phyloP scores from a whole-genome alignment of 805 yeast species.

The Myxozyma neglecta region DNA sequence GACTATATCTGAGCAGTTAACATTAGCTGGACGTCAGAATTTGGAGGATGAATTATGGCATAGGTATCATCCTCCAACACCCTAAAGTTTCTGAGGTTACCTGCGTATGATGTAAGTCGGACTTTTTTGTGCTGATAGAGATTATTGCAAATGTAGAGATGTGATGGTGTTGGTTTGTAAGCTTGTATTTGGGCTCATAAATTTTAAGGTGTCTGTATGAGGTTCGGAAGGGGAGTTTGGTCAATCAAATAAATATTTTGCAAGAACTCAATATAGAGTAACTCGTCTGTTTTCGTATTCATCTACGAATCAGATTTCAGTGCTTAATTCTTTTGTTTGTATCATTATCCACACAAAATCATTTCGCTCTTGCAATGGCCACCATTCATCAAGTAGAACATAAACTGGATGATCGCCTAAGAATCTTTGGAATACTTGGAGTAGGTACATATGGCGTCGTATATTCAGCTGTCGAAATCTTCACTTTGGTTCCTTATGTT shows the following conservation, averaged over 20 bases:
- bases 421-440: slow-evolving; percentile 50
- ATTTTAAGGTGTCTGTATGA: too few relatives aligned
- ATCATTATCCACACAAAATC: not conserved
- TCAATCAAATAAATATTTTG: too few relatives aligned
- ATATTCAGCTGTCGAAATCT: slow-evolving; percentile 61
- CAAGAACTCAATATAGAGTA: too few relatives aligned
- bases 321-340: too few relatives aligned
- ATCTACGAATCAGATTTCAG: too few relatives aligned
- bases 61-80: not conserved
- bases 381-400: slow-evolving; percentile 31
- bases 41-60: slow-evolving; percentile 9
- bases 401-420: slow-evolving; percentile 29
- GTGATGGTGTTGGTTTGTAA: too few relatives aligned
- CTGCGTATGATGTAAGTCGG: not conserved
- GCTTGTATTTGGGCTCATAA: too few relatives aligned
- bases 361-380: slow-evolving; percentile 14
- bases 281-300: too few relatives aligned
- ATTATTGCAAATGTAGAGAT: too few relatives aligned
- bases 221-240: too few relatives aligned
- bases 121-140: not conserved
- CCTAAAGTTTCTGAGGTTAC: not conserved
- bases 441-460: slow-evolving; percentile 87
- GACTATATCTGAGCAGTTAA: slow-evolving; percentile 6
- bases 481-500: slow-evolving; percentile 57
- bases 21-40: slow-evolving; percentile 10